Percentiles rank a stretch among this genome's conserved stretches.
phyloP scores from a whole-genome alignment of 306 rosid genomes.

The Acacia acuminata region DNA sequence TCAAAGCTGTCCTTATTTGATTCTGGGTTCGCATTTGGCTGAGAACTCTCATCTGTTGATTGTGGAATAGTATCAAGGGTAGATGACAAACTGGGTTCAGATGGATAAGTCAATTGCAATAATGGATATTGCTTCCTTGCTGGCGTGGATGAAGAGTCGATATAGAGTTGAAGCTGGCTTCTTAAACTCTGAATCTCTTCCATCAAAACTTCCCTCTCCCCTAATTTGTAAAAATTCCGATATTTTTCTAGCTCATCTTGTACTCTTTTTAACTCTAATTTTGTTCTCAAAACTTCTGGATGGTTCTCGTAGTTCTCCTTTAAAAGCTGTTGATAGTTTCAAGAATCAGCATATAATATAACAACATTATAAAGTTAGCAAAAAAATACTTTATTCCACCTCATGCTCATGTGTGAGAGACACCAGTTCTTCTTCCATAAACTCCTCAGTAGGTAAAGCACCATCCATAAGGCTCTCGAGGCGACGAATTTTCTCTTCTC shows the following conservation, averaged over 20 bases:
- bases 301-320: slow-evolving; percentile 90
- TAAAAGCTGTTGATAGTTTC: slow-evolving; percentile 58
- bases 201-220: slow-evolving; percentile 92
- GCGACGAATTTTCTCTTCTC: slow-evolving; percentile 92
- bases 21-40: slow-evolving; percentile 50
- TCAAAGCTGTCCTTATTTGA: slow-evolving; percentile 52
- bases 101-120: slow-evolving; percentile 62
- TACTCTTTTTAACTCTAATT: slow-evolving; percentile 74
- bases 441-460: slow-evolving; percentile 85
- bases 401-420: slow-evolving; percentile 70
- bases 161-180: slow-evolving; percentile 83
- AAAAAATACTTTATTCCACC: slow-evolving; percentile 52
- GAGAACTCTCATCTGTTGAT: slow-evolving; percentile 52
- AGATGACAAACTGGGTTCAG: slow-evolving; percentile 54
- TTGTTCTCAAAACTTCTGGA: slow-evolving; percentile 81
- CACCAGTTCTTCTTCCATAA: slow-evolving; percentile 79
- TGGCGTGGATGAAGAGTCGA: slow-evolving; percentile 64
- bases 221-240: slow-evolving; percentile 73
- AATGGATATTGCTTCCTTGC: slow-evolving; percentile 57
- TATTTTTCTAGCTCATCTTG: slow-evolving; percentile 75
- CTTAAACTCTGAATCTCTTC: slow-evolving; percentile 95
- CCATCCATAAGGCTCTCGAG: slow-evolving; percentile 96
- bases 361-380: neutral
- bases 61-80: slow-evolving; percentile 65
- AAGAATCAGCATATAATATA: slow-evolving; percentile 33